Percentiles rank a stretch among this genome's conserved stretches.
Evolutionary conservation across 257 asterid genomes (phyloP).

Genomic region (Ajuga chamaepitys): DNA sequence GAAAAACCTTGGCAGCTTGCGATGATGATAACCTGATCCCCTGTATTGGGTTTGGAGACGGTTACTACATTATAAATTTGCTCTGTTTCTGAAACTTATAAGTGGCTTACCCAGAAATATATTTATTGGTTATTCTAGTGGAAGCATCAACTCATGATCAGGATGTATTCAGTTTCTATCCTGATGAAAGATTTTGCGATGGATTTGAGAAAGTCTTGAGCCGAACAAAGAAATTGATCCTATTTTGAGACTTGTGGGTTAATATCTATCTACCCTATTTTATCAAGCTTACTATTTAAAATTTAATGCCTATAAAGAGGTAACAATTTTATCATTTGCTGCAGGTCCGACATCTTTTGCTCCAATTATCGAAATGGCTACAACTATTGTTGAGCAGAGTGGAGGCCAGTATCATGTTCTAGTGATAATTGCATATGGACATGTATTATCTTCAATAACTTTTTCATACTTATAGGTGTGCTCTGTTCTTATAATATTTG

Average conservation of each 20-base stretch:
- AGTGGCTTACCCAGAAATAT: not conserved
- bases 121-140: constrained; percentile 10
- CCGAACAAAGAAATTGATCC: constrained; percentile 72
- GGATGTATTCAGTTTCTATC: constrained; percentile 75
- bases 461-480: not conserved
- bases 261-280: constrained; percentile 7
- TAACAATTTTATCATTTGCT: constrained; percentile 19
- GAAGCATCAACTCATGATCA: constrained; percentile 88
- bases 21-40: constrained; percentile 98
- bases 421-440: constrained; percentile 92
- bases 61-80: constrained; percentile 27
- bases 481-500: constrained; percentile 2
- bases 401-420: constrained; percentile 93
- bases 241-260: constrained; percentile 74
- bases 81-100: not conserved
- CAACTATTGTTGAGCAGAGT: constrained; percentile 77
- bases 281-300: not conserved
- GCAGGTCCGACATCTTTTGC: constrained; percentile 98
- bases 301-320: not conserved
- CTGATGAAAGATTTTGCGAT: constrained; percentile 61
- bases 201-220: constrained; percentile 88
- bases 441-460: constrained; percentile 32
- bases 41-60: constrained; percentile 94
- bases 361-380: constrained; percentile 83
- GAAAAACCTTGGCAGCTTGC: constrained; percentile 81